Percentiles rank a stretch among this genome's conserved stretches.
phyloP scores from a whole-genome alignment of 108 stramenopile species.

The Nitzschia inconspicua region DNA sequence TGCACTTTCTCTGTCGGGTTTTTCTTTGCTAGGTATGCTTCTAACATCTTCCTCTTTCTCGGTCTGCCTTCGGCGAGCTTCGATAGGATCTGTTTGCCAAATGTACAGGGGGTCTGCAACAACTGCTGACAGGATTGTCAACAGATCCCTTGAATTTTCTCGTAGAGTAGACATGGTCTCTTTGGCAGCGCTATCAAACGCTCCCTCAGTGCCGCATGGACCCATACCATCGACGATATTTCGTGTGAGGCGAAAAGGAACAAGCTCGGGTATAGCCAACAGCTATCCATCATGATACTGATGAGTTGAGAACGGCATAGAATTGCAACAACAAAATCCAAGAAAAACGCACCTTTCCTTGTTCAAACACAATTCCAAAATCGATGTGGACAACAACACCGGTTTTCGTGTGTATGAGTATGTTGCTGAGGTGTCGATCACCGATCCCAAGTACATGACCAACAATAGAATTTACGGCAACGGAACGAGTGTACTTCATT shows the following conservation, averaged over 20 bases:
- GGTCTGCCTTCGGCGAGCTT: conserved; percentile 50
- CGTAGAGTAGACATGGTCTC: conserved; percentile 80
- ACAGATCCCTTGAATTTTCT: conserved; percentile 68
- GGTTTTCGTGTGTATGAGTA: conserved; percentile 88
- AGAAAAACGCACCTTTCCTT: conserved; percentile 77
- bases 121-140: conserved; percentile 93
- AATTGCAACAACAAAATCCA: neutral
- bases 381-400: conserved; percentile 97
- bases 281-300: conserved; percentile 16
- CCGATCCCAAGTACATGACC: conserved; percentile 99
- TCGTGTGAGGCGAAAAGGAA: conserved; percentile 97
- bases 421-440: conserved; percentile 96
- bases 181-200: conserved; percentile 76
- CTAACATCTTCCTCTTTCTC: conserved; percentile 16
- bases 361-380: conserved; percentile 99
- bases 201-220: conserved; percentile 85
- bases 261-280: conserved; percentile 85
- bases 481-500: conserved; percentile 86
- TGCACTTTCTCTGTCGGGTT: neutral
- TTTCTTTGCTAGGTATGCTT: neutral
- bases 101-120: conserved; percentile 94
- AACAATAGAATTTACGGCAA: conserved; percentile 93
- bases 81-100: conserved; percentile 83
- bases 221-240: conserved; percentile 99
- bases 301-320: neutral